Evolutionary conservation across 2,329 filamentous ascomycete species (phyloP).

Genomic region (Hymenoscyphus infarciens): DNA sequence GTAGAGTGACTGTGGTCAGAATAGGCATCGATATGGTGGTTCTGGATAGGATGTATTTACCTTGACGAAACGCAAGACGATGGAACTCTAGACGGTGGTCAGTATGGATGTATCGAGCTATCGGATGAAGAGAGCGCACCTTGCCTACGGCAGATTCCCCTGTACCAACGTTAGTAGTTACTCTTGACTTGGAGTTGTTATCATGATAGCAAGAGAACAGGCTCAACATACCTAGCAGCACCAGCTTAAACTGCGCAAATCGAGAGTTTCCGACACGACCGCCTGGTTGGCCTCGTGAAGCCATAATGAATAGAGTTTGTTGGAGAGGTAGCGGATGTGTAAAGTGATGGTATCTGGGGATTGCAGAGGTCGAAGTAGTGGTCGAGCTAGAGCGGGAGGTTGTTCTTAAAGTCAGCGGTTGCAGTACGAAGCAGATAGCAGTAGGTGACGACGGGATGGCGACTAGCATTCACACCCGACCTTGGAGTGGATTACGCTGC

Average conservation of each 20-base stretch:
- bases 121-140: conserved; percentile 48
- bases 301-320: conserved; percentile 57
- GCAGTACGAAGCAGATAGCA: neutral
- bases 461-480: too few species aligned
- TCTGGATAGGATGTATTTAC: conserved; percentile 44
- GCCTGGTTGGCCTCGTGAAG: conserved; percentile 69
- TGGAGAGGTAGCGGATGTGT: conserved; percentile 13
- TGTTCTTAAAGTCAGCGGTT: neutral
- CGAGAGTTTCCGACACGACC: conserved; percentile 68
- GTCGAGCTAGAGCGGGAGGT: conserved; percentile 6
- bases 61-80: conserved; percentile 98
- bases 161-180: conserved; percentile 42
- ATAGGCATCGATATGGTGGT: neutral
- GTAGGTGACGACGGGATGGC: neutral
- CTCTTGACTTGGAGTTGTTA: neutral
- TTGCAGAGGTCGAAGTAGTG: neutral
- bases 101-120: conserved; percentile 15
- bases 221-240: conserved; percentile 74
- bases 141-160: conserved; percentile 99
- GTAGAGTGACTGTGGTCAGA: conserved; percentile 14
- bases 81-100: conserved; percentile 67
- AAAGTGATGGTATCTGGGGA: neutral
- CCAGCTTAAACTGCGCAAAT: conserved; percentile 99
- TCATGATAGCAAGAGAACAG: conserved; percentile 13
- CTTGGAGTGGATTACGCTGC: too few species aligned